These are phyloP conservation scores for Pythium sp. DNA, from an alignment of 352 stramenopile genomes.

Conservation along the genomic window DNA sequence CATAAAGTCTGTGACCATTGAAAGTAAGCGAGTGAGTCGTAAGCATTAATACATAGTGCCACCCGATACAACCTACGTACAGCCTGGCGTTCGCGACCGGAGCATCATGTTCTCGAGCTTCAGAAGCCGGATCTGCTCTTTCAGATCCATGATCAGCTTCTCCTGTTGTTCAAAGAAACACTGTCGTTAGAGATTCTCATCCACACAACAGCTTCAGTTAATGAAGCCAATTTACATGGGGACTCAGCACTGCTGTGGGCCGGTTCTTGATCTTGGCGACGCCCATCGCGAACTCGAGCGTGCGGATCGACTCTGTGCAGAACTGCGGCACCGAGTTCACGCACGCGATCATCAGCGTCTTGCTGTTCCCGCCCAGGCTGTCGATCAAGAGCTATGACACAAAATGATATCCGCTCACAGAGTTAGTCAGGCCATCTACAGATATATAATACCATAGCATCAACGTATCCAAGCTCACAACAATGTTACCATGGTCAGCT, in stretches of 20 bases:
- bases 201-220: too few relatives aligned
- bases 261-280: constrained; percentile 80
- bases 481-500: constrained; percentile 54
- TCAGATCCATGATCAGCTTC: constrained; percentile 67
- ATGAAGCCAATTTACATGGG: constrained; percentile 20
- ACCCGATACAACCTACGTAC: constrained; percentile 22
- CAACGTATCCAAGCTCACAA: background rate
- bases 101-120: constrained; percentile 75
- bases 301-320: constrained; percentile 55
- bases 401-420: background rate
- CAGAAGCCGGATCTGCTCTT: constrained; percentile 62
- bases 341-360: constrained; percentile 80
- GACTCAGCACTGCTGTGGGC: constrained; percentile 58
- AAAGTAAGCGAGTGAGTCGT: background rate
- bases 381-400: constrained; percentile 53
- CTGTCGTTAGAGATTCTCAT: background rate
- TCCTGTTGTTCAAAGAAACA: constrained; percentile 18
- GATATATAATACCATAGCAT: background rate
- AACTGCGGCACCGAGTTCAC: constrained; percentile 61
- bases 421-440: background rate
- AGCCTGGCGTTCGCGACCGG: constrained; percentile 57
- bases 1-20: constrained; percentile 32
- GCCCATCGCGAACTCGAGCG: constrained; percentile 77
- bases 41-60: background rate
- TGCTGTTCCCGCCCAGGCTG: constrained; percentile 68